Conservation (phyloP, 1,139 yeast species). For the Sugiyamaella paludigena region DNA sequence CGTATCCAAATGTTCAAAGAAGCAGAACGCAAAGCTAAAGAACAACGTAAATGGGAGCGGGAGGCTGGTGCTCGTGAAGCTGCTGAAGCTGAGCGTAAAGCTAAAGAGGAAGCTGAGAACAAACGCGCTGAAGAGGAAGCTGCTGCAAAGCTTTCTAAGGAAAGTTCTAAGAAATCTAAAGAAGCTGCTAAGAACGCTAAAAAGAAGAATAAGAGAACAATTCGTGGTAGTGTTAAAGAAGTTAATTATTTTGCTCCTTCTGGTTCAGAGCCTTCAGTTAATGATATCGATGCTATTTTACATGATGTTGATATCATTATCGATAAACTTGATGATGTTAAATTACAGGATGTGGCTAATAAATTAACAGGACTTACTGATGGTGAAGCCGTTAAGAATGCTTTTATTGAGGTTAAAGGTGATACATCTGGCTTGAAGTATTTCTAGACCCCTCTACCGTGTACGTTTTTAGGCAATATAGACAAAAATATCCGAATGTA, state of each 20-base stretch:
- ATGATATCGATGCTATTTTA: constrained; percentile 48
- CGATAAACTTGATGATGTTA: constrained; percentile 74
- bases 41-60: constrained; percentile 93
- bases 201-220: constrained; percentile 95
- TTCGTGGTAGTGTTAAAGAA: constrained; percentile 82
- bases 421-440: constrained; percentile 27
- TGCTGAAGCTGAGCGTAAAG: constrained; percentile 79
- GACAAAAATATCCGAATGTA: no score
- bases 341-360: constrained; percentile 66
- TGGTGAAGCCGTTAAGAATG: constrained; percentile 52
- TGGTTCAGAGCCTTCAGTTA: constrained; percentile 58
- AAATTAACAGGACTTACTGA: constrained; percentile 52
- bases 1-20: constrained; percentile 92
- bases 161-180: constrained; percentile 82
- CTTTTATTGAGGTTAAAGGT: constrained; percentile 49
- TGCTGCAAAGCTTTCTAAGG: constrained; percentile 52
- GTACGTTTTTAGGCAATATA: not conserved
- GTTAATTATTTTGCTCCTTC: constrained; percentile 75
- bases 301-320: constrained; percentile 76
- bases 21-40: constrained; percentile 92
- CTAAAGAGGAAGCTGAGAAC: constrained; percentile 82
- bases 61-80: constrained; percentile 98
- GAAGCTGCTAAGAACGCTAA: constrained; percentile 96
- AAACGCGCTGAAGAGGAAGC: constrained; percentile 78
- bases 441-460: constrained; percentile 9